Evolutionary conservation across 1,284 basidiomycete species (phyloP).

Genomic region (Tilletiopsis washingtonensis): DNA sequence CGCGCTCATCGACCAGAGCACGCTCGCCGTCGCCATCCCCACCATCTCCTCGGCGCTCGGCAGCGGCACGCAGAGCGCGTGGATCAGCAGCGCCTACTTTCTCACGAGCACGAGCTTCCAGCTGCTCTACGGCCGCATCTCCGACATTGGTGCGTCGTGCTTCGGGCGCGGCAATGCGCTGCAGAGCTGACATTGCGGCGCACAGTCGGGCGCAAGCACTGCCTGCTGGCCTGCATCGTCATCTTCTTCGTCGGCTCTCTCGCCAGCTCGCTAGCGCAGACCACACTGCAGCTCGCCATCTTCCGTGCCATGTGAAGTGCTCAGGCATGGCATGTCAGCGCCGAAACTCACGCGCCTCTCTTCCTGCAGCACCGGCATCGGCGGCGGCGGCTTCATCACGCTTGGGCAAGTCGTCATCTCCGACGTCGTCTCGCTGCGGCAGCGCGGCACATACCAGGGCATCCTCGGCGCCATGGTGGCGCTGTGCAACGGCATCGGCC

Average conservation of each 20-base stretch:
- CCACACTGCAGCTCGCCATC: constrained; percentile 55
- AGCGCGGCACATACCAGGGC: constrained; percentile 25
- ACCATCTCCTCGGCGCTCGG: neutral
- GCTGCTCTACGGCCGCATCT: neutral
- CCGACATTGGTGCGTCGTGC: neutral
- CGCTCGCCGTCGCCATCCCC: neutral
- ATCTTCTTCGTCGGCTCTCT: constrained; percentile 7
- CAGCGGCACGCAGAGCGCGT: neutral
- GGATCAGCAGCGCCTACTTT: neutral
- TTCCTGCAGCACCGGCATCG: constrained; percentile 60
- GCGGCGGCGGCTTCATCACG: constrained; percentile 61
- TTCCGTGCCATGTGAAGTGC: constrained; percentile 63
- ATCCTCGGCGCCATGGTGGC: constrained; percentile 25
- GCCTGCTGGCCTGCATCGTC: constrained; percentile 2
- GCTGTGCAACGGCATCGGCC: constrained; percentile 22
- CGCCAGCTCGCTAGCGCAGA: constrained; percentile 1
- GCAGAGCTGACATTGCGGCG: too few species aligned
- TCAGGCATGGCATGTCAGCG: too few species aligned
- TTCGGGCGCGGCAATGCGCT: too few species aligned
- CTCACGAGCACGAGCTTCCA: neutral
- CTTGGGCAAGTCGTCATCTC: constrained; percentile 48
- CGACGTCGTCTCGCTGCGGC: constrained; percentile 14
- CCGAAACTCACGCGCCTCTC: too few species aligned
- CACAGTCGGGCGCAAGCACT: constrained; percentile 4
- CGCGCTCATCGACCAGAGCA: neutral